phyloP scores from a whole-genome alignment of 345 rosid genomes.

The Bruguiera gymnorhiza region DNA sequence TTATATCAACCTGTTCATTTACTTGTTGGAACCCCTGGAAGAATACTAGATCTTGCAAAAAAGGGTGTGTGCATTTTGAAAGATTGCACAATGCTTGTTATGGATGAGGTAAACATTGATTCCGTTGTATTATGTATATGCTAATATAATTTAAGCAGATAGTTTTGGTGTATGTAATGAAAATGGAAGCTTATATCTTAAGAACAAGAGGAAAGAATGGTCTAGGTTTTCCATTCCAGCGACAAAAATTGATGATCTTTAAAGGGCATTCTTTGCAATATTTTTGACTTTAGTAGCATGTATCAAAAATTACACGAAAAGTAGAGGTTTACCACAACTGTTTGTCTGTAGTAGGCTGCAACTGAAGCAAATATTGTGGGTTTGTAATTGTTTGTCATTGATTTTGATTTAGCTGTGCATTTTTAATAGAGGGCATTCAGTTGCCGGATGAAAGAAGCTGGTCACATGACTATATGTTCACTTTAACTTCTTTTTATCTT shows the following conservation, averaged over 20 bases:
- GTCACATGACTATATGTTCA: background rate
- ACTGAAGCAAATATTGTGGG: too few relatives aligned
- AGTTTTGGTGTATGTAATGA: background rate
- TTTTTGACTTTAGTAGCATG: too few relatives aligned
- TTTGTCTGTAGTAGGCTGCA: too few relatives aligned
- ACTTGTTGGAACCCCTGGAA: conserved; percentile 98
- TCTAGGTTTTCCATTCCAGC: background rate
- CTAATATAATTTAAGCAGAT: background rate
- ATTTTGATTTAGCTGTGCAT: too few relatives aligned
- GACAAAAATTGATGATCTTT: background rate
- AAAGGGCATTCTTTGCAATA: background rate
- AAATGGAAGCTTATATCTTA: background rate
- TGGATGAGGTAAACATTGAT: conserved; percentile 78
- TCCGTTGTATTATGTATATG: background rate
- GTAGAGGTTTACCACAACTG: too few relatives aligned
- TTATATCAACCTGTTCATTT: conserved; percentile 96
- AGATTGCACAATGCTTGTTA: conserved; percentile 91
- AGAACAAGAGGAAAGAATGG: background rate
- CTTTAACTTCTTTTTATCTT: too few relatives aligned
- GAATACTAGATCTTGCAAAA: conserved; percentile 90
- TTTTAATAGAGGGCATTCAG: background rate
- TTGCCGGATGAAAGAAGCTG: background rate
- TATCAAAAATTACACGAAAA: too few relatives aligned
- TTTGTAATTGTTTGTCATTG: too few relatives aligned
- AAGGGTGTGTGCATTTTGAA: conserved; percentile 95